Conservation (phyloP, 2,329 filamentous ascomycete genomes). For the Pezicula carpinea region DNA sequence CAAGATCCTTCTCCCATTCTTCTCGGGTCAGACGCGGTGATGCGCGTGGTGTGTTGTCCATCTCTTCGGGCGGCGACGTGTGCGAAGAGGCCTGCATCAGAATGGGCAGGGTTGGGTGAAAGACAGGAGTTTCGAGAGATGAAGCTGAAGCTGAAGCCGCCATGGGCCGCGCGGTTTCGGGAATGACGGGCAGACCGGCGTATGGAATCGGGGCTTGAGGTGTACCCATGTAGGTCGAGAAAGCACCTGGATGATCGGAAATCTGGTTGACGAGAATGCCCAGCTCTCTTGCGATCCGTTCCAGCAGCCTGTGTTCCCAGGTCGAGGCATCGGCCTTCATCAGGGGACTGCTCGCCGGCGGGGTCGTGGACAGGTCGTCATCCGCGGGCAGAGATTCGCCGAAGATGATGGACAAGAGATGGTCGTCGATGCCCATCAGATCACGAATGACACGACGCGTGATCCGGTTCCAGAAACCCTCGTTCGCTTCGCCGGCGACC, state of each 20-base stretch:
- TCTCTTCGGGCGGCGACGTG: conserved; percentile 4
- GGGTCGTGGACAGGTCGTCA: conserved; percentile 31
- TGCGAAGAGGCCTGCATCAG: conserved; percentile 13
- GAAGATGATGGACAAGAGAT: conserved; percentile 77
- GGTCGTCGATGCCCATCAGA: conserved; percentile 86
- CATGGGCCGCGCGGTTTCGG: conserved; percentile 39
- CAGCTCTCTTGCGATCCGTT: conserved; percentile 81
- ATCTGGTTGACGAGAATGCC: conserved; percentile 79
- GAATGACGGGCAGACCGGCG: conserved; percentile 67
- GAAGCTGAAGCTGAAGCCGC: background rate
- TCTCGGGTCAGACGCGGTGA: conserved; percentile 23
- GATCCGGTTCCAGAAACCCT: conserved; percentile 74
- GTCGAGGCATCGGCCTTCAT: conserved; percentile 33
- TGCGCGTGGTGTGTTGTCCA: conserved; percentile 20
- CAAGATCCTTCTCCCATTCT: conserved; percentile 86
- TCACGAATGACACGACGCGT: conserved; percentile 84
- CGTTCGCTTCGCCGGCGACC: conserved; percentile 43
- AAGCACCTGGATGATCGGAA: conserved; percentile 82
- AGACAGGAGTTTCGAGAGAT: background rate
- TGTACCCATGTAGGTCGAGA: conserved; percentile 71
- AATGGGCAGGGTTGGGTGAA: conserved; percentile 14
- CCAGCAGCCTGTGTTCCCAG: conserved; percentile 77
- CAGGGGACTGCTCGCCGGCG: conserved; percentile 8
- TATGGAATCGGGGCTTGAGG: conserved; percentile 67
- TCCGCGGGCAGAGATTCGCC: conserved; percentile 66